These are phyloP conservation scores for Cryptococcus amylolentus DNA, from an alignment of 1,284 basidiomycete genomes.

Conservation along the genomic window DNA sequence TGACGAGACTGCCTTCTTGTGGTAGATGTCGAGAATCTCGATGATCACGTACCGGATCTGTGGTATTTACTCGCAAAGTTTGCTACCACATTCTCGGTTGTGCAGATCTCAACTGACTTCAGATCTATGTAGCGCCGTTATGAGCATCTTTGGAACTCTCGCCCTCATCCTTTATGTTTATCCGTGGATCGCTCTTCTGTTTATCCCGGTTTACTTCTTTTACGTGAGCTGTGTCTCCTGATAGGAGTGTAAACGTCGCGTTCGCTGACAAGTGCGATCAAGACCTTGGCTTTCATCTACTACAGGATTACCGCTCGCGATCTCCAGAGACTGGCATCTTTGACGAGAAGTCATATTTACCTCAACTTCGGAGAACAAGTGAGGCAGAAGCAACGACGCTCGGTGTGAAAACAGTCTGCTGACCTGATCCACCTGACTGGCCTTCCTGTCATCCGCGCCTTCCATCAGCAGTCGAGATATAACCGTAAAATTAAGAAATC, in stretches of 20 bases:
- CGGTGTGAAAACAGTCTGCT: not conserved
- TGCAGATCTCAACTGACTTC: not conserved
- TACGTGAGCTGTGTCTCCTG: slow-evolving; percentile 14
- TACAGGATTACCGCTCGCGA: slow-evolving; percentile 36
- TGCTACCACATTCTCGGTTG: not conserved
- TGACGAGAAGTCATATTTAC: slow-evolving; percentile 32
- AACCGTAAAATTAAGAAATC: slow-evolving; percentile 15
- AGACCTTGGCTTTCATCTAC: slow-evolving; percentile 6
- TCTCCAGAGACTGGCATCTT: slow-evolving; percentile 32
- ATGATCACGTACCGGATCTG: slow-evolving; percentile 19
- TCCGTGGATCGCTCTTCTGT: slow-evolving; percentile 23
- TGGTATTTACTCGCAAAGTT: slow-evolving; percentile 12
- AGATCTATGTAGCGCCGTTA: not conserved
- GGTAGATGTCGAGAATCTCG: slow-evolving; percentile 27
- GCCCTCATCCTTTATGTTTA: slow-evolving; percentile 31
- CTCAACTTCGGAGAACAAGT: slow-evolving; percentile 37
- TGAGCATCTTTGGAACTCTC: slow-evolving; percentile 25
- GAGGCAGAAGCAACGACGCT: not conserved
- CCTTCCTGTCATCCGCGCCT: slow-evolving; percentile 30
- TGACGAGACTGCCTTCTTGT: not conserved
- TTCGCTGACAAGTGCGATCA: too few species aligned
- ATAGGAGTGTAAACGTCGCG: too few species aligned
- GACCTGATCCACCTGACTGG: slow-evolving; percentile 22
- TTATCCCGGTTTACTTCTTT: slow-evolving; percentile 28
- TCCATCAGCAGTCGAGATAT: slow-evolving; percentile 25